A percentile compares a stretch with the other conserved stretches of the same genome.
phyloP scores from a whole-genome alignment of 2,329 filamentous ascomycete species.

The Sporothrix humicola region DNA sequence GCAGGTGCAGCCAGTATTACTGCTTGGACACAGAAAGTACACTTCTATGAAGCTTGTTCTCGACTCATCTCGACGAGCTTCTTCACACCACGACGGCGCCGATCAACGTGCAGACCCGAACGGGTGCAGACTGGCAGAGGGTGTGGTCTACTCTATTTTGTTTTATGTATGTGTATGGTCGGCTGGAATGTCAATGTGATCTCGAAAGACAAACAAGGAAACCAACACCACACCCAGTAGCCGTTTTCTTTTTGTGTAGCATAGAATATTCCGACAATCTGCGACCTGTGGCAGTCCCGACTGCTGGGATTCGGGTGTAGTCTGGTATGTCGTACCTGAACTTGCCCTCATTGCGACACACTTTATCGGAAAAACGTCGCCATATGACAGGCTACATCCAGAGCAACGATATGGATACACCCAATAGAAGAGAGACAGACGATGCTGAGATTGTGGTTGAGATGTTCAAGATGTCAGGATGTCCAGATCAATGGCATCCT shows the following conservation, averaged over 20 bases:
- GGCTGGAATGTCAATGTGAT: background rate
- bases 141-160: background rate
- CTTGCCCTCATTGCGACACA: no score
- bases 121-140: background rate
- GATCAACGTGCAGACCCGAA: constrained; percentile 16
- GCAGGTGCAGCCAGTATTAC: background rate
- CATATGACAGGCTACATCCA: constrained; percentile 1
- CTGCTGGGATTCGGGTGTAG: no score
- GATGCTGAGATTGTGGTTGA: no score
- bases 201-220: background rate
- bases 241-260: background rate
- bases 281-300: no score
- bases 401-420: background rate
- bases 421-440: no score
- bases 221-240: background rate
- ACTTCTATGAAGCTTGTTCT: no score
- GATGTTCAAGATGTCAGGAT: no score
- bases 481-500: no score
- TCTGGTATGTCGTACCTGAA: no score
- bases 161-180: no score
- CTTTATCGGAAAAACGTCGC: background rate
- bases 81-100: background rate
- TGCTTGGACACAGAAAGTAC: no score
- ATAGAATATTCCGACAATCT: no score
- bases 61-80: background rate